Evolutionary conservation across 345 rosid genomes (phyloP).

Genomic region (Populus alba): DNA sequence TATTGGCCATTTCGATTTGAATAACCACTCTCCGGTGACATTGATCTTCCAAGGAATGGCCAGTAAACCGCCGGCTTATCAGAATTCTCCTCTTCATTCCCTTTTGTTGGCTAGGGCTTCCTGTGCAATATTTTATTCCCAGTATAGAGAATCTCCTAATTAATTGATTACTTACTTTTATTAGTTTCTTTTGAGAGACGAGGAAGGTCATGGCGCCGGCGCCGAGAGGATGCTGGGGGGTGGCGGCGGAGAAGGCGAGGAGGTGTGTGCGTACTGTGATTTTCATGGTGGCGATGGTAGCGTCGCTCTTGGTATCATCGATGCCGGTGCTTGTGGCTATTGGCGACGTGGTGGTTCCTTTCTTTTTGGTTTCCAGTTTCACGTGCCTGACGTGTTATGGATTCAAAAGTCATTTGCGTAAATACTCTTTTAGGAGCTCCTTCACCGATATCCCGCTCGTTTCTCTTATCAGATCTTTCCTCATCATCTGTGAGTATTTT

Average conservation of each 20-base stretch:
- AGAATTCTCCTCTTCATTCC: not conserved
- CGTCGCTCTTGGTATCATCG: conserved; percentile 72
- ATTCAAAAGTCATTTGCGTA: conserved; percentile 52
- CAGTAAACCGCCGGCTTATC: conserved; percentile 2
- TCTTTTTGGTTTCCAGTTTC: conserved; percentile 67
- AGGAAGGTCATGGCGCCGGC: conserved; percentile 15
- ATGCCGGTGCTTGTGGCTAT: conserved; percentile 79
- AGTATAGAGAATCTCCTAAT: not conserved
- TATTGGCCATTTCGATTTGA: not conserved
- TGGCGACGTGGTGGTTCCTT: conserved; percentile 63
- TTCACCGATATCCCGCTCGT: conserved; percentile 80
- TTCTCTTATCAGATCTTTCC: conserved; percentile 76
- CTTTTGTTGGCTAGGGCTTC: conserved; percentile 9
- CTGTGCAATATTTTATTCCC: not conserved
- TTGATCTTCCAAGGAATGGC: conserved; percentile 9
- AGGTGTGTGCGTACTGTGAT: conserved; percentile 67
- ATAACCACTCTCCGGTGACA: not conserved
- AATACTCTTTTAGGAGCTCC: conserved; percentile 74
- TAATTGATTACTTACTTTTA: not conserved
- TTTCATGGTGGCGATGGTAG: conserved; percentile 91
- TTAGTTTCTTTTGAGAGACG: not conserved
- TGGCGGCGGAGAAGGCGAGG: conserved; percentile 59
- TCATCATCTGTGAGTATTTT: conserved; percentile 55
- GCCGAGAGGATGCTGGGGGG: conserved; percentile 34
- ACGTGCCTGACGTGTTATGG: conserved; percentile 68